phyloP scores from a whole-genome alignment of 2,329 filamentous ascomycete genomes.

The Aspergillus fumigatiaffinis region DNA sequence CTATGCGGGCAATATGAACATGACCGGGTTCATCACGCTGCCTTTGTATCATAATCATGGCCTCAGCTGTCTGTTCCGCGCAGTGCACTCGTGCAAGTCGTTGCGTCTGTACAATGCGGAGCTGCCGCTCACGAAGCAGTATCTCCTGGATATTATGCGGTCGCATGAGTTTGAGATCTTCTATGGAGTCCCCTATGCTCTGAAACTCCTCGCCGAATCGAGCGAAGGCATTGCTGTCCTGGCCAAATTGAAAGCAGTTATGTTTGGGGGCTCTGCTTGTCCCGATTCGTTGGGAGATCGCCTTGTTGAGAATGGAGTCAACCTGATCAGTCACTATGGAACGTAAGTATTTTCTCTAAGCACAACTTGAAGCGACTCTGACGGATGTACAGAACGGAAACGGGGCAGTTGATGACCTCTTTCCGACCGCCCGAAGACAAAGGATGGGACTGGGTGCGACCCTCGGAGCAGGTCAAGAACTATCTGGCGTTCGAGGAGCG shows the following conservation, averaged over 20 bases:
- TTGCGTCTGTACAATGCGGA: constrained; percentile 54
- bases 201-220: constrained; percentile 61
- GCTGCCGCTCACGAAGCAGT: constrained; percentile 52
- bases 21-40: constrained; percentile 52
- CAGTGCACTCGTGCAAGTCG: constrained; percentile 49
- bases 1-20: constrained; percentile 42
- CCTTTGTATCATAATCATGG: constrained; percentile 61
- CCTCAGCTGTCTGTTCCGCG: constrained; percentile 52
- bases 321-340: constrained; percentile 56
- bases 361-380: background rate
- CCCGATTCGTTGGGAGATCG: constrained; percentile 57
- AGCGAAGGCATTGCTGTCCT: constrained; percentile 51
- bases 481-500: constrained; percentile 42
- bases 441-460: constrained; percentile 59
- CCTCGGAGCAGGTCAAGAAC: constrained; percentile 36
- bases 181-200: constrained; percentile 59
- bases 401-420: constrained; percentile 60
- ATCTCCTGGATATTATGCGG: constrained; percentile 45
- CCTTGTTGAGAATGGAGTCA: constrained; percentile 51
- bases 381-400: constrained; percentile 49
- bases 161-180: constrained; percentile 50
- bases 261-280: constrained; percentile 56
- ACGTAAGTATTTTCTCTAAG: constrained; percentile 37
- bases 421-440: constrained; percentile 51
- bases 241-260: constrained; percentile 48